A percentile compares a stretch with the other conserved stretches of the same genome.
These are phyloP conservation scores for Fusarium hostae DNA, from an alignment of 2,329 filamentous ascomycete species.

Conservation along the genomic window DNA sequence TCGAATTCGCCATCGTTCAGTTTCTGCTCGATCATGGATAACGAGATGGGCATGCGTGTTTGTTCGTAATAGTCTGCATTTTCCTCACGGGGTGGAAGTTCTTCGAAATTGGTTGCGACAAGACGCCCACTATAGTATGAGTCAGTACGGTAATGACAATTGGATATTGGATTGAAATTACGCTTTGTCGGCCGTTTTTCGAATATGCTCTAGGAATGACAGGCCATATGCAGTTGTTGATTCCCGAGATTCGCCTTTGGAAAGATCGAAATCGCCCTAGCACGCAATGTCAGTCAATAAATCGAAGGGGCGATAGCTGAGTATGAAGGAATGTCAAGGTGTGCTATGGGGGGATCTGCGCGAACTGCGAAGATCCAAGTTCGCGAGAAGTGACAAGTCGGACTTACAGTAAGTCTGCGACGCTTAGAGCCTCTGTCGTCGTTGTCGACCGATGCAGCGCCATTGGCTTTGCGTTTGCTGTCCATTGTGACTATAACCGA, in stretches of 20 bases:
- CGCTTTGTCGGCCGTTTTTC: constrained; percentile 83
- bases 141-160: constrained; percentile 35
- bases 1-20: constrained; percentile 75
- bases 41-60: constrained; percentile 81
- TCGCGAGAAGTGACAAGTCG: constrained; percentile 36
- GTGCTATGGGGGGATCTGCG: neutral
- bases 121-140: constrained; percentile 69
- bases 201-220: constrained; percentile 79
- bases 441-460: constrained; percentile 56
- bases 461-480: constrained; percentile 66
- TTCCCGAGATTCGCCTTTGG: constrained; percentile 70
- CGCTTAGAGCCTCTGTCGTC: constrained; percentile 67
- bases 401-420: constrained; percentile 63
- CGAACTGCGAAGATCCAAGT: constrained; percentile 1
- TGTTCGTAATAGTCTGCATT: constrained; percentile 81
- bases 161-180: constrained; percentile 56
- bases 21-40: constrained; percentile 81
- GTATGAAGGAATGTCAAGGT: neutral
- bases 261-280: constrained; percentile 59
- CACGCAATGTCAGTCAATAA: constrained; percentile 19
- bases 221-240: constrained; percentile 78
- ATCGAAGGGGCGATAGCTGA: neutral
- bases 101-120: constrained; percentile 80
- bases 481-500: constrained; percentile 58
- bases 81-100: constrained; percentile 70